Conservation (phyloP, 2,329 filamentous ascomycete species). For the Paraconiothyrium sp. region DNA sequence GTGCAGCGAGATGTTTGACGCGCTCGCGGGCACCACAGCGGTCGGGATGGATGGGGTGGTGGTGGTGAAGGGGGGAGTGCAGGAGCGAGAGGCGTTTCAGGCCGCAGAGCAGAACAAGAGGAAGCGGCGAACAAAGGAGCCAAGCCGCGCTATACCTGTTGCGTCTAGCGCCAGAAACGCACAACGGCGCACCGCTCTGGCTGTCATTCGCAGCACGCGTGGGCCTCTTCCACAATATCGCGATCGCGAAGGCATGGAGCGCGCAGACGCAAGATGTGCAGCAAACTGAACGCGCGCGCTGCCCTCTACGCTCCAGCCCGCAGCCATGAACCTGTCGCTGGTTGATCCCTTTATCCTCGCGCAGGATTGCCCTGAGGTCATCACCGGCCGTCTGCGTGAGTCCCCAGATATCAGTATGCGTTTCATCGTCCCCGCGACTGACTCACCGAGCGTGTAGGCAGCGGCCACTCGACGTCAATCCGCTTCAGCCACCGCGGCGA, state of each 20-base stretch:
- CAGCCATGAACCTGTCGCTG: conserved; percentile 74
- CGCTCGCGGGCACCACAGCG: conserved; percentile 46
- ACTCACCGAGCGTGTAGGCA: conserved; percentile 53
- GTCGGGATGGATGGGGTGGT: conserved; percentile 41
- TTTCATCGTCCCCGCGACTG: conserved; percentile 53
- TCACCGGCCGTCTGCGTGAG: conserved; percentile 84
- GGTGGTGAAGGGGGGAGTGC: conserved; percentile 37
- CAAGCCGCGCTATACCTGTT: background rate
- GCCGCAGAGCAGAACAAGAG: conserved; percentile 8
- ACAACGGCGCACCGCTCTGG: background rate
- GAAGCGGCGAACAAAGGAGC: conserved; percentile 19
- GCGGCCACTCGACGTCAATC: conserved; percentile 71
- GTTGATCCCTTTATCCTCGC: conserved; percentile 76
- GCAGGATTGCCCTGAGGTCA: conserved; percentile 88
- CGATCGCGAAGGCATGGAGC: conserved; percentile 10
- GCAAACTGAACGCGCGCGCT: conserved; percentile 30
- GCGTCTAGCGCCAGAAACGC: background rate
- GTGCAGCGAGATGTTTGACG: conserved; percentile 38
- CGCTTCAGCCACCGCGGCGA: conserved; percentile 96
- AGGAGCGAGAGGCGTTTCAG: conserved; percentile 20
- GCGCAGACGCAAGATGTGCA: conserved; percentile 20
- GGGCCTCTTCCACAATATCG: background rate
- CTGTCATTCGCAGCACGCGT: background rate
- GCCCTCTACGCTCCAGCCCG: conserved; percentile 23
- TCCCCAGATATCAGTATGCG: conserved; percentile 58